Conservation (phyloP, 208 protist genomes). For the Trypanosoma conorhini region DNA sequence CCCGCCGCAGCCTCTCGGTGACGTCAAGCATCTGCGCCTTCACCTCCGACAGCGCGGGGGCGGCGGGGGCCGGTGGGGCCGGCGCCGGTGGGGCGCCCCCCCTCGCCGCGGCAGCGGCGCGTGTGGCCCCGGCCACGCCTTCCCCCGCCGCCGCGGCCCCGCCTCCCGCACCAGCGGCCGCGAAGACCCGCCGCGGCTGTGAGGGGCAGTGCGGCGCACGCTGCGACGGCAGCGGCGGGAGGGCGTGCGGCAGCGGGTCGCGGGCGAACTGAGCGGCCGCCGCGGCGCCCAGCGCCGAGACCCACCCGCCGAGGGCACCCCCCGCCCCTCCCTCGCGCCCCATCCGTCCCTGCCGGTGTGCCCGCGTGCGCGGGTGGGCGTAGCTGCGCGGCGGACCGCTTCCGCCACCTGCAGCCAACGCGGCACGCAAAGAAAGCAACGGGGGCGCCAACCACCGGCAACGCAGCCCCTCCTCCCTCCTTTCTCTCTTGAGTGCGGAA, state of each 20-base stretch:
- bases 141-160: background rate
- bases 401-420: no score
- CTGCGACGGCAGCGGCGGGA: constrained; percentile 1
- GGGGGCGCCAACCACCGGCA: no score
- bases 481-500: no score
- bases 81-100: background rate
- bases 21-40: constrained; percentile 50
- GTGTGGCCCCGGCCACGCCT: background rate
- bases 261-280: background rate
- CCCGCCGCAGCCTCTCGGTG: constrained; percentile 42
- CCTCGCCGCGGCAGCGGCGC: background rate
- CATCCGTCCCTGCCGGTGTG: background rate
- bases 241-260: constrained; percentile 18
- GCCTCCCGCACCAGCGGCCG: background rate
- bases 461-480: no score
- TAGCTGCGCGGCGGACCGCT: no score
- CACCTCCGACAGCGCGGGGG: constrained; percentile 33
- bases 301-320: constrained; percentile 5
- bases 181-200: background rate
- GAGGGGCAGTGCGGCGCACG: background rate
- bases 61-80: background rate
- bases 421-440: no score
- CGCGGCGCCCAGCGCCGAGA: background rate
- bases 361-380: no score
- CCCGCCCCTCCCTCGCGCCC: background rate